Percentiles rank a stretch among this genome's conserved stretches.
Evolutionary conservation across 495 filamentous ascomycete genomes (phyloP).

Genomic region (Viridothelium virens): DNA sequence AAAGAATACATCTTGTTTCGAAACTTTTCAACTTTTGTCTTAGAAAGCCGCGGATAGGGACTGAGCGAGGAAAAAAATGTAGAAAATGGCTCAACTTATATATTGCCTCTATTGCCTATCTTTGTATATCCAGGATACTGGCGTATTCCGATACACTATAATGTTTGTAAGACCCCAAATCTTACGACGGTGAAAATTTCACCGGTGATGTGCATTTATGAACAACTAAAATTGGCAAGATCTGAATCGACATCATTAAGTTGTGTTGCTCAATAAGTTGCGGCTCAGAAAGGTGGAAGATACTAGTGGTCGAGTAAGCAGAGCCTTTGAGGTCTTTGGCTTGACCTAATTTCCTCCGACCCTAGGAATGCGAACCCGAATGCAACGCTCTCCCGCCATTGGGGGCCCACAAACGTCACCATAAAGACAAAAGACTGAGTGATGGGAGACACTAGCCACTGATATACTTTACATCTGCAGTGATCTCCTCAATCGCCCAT

Average conservation of each 20-base stretch:
- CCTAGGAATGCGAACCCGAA: not conserved
- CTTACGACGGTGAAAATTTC: not conserved
- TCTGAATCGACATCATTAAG: not conserved
- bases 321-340: not conserved
- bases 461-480: not conserved
- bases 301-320: not conserved
- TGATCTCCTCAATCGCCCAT: not conserved
- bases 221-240: not conserved
- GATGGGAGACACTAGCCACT: not conserved
- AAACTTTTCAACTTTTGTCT: too few relatives aligned
- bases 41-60: not conserved
- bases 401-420: not conserved
- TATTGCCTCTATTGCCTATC: not conserved
- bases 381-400: not conserved
- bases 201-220: not conserved
- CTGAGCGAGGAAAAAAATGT: not conserved
- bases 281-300: not conserved
- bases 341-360: not conserved
- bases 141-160: too few relatives aligned
- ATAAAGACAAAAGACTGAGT: not conserved
- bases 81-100: not conserved
- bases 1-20: conserved; percentile 11
- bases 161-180: too few relatives aligned
- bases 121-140: too few relatives aligned
- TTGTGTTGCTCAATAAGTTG: not conserved